Evolutionary conservation across 768 basidiomycete species (phyloP).

Genomic region (Suillus subalutaceus): DNA sequence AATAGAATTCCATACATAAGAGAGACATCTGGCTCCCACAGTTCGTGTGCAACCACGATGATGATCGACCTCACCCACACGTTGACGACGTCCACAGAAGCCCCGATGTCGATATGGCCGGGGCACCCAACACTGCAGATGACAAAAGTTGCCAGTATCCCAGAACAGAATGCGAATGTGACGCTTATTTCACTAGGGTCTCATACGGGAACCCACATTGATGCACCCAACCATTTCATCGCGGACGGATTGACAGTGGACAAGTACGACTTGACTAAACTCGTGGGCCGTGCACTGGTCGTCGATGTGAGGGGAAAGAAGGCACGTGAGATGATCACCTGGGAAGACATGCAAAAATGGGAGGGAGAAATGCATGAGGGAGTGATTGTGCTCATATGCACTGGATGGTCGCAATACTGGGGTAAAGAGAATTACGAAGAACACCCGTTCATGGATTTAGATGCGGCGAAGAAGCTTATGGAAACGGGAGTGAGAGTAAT

Average conservation of each 20-base stretch:
- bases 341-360: conserved; percentile 49
- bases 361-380: conserved; percentile 41
- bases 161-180: conserved; percentile 14
- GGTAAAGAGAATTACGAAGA: conserved; percentile 48
- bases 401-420: conserved; percentile 67
- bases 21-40: neutral
- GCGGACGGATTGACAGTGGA: conserved; percentile 54
- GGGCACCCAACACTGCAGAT: conserved; percentile 25
- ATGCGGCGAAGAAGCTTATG: conserved; percentile 52
- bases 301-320: conserved; percentile 52
- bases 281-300: conserved; percentile 56
- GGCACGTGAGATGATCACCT: conserved; percentile 52
- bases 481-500: conserved; percentile 55
- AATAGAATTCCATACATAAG: neutral
- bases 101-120: conserved; percentile 27
- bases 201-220: conserved; percentile 79
- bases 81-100: conserved; percentile 14
- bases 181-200: conserved; percentile 56
- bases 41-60: neutral
- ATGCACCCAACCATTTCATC: conserved; percentile 74
- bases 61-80: conserved; percentile 31
- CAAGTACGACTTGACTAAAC: conserved; percentile 50
- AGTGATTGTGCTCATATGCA: conserved; percentile 56
- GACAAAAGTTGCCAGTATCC: conserved; percentile 12
- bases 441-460: conserved; percentile 61